Evolutionary conservation across 345 rosid genomes (phyloP).

Genomic region (Dimocarpus longan): DNA sequence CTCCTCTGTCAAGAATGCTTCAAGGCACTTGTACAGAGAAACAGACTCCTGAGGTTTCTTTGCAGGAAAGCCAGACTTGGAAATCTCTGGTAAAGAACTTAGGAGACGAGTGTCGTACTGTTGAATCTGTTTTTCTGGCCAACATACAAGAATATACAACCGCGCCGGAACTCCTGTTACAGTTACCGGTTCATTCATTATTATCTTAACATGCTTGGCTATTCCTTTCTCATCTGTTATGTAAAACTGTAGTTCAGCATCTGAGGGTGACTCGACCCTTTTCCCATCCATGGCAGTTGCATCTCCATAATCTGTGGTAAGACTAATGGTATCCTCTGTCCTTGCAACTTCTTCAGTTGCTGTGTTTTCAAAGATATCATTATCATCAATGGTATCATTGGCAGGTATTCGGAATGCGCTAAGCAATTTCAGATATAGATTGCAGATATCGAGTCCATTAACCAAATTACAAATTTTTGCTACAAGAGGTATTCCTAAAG

Average conservation of each 20-base stretch:
- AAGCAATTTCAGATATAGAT: conserved; percentile 64
- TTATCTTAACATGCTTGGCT: conserved; percentile 49
- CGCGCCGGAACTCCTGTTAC: conserved; percentile 40
- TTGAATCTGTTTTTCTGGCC: conserved; percentile 71
- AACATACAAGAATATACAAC: conserved; percentile 68
- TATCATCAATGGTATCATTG: conserved; percentile 36
- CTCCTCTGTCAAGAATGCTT: conserved; percentile 95
- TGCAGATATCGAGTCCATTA: conserved; percentile 61
- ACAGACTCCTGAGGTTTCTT: conserved; percentile 85
- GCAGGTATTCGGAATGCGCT: conserved; percentile 53
- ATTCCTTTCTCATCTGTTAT: conserved; percentile 70
- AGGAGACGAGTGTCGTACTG: conserved; percentile 56
- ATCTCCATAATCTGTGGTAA: conserved; percentile 38
- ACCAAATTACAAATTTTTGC: conserved; percentile 53
- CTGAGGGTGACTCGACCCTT: conserved; percentile 45
- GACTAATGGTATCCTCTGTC: conserved; percentile 33
- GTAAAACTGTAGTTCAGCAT: conserved; percentile 63
- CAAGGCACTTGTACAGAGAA: conserved; percentile 87
- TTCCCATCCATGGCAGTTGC: conserved; percentile 35
- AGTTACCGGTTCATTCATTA: conserved; percentile 55
- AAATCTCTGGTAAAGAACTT: conserved; percentile 72
- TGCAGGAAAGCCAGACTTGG: conserved; percentile 56
- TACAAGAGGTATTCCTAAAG: conserved; percentile 86
- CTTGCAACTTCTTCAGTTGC: conserved; percentile 43
- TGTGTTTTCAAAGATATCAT: conserved; percentile 35